phyloP scores from a whole-genome alignment of 2,329 filamentous ascomycete genomes.

The Talaromyces sp. region DNA sequence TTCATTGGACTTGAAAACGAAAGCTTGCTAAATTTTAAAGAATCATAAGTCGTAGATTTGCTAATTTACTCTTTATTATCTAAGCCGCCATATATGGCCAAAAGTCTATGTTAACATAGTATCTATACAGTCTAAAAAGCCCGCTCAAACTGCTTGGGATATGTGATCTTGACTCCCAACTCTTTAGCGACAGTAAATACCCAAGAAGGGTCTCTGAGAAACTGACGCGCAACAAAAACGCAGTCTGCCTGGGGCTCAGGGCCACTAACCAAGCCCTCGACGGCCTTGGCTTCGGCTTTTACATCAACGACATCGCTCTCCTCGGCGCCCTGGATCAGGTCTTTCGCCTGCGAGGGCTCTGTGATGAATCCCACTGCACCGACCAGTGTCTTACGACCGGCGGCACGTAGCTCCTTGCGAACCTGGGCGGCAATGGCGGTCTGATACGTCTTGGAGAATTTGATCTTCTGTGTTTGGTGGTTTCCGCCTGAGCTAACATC shows the following conservation, averaged over 20 bases:
- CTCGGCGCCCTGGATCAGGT: conserved; percentile 2
- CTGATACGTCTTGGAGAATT: conserved; percentile 37
- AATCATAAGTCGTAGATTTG: neutral
- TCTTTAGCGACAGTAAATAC: conserved; percentile 47
- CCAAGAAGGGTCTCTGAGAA: conserved; percentile 53
- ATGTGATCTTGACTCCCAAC: conserved; percentile 43
- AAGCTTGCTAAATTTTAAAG: neutral
- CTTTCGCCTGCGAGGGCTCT: conserved; percentile 37
- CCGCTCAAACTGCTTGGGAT: conserved; percentile 44
- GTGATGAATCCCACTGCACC: conserved; percentile 52
- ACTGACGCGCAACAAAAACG: conserved; percentile 49
- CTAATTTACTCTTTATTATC: neutral
- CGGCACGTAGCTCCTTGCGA: conserved; percentile 31
- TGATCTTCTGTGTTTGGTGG: conserved; percentile 38
- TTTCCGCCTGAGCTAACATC: conserved; percentile 45
- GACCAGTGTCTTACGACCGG: conserved; percentile 40
- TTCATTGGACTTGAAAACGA: neutral
- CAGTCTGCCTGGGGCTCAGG: conserved; percentile 38
- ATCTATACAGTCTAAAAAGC: conserved; percentile 9
- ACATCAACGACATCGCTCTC: conserved; percentile 30
- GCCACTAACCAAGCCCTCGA: conserved; percentile 21
- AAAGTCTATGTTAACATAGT: neutral
- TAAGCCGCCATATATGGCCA: neutral
- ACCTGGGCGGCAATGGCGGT: conserved; percentile 36
- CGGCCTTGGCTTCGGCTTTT: conserved; percentile 18